These are phyloP conservation scores for Gomphus bonarii DNA, from an alignment of 1,284 basidiomycete species.

Conservation along the genomic window DNA sequence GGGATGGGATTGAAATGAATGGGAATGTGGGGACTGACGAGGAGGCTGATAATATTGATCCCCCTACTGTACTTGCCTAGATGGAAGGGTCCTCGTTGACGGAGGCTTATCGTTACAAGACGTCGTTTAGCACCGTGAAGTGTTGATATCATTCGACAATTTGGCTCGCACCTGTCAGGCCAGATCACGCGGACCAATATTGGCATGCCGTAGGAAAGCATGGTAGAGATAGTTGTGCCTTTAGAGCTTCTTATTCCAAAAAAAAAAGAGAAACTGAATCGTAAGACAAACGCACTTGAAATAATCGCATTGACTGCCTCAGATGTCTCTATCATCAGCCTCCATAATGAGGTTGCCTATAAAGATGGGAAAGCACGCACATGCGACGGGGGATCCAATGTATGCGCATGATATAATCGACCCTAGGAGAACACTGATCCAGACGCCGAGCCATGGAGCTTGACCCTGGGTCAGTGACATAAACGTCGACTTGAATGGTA, in stretches of 20 bases:
- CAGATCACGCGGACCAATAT: constrained; percentile 51
- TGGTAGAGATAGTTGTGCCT: constrained; percentile 42
- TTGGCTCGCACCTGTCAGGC: constrained; percentile 35
- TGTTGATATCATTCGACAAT: background rate
- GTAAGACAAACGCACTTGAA: constrained; percentile 8
- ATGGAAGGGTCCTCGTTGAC: constrained; percentile 40
- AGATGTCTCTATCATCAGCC: background rate
- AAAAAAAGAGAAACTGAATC: constrained; percentile 29
- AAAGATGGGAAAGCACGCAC: constrained; percentile 24
- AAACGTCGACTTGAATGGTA: constrained; percentile 35
- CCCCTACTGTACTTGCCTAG: constrained; percentile 44
- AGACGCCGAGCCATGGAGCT: constrained; percentile 46
- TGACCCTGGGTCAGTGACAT: constrained; percentile 43
- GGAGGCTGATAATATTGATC: constrained; percentile 37
- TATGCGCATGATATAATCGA: constrained; percentile 49
- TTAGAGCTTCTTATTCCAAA: constrained; percentile 48
- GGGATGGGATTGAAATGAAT: too few relatives aligned
- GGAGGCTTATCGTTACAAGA: constrained; percentile 24
- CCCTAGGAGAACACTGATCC: constrained; percentile 42
- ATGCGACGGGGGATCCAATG: constrained; percentile 42
- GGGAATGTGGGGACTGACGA: constrained; percentile 27
- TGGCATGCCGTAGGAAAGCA: constrained; percentile 49
- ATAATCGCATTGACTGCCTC: constrained; percentile 12
- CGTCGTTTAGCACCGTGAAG: background rate
- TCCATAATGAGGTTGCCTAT: background rate